Evolutionary conservation across 768 basidiomycete species (phyloP), one percentile per base, ranked within the genome.

Genomic region (Tylopilus subfusipes): DNA sequence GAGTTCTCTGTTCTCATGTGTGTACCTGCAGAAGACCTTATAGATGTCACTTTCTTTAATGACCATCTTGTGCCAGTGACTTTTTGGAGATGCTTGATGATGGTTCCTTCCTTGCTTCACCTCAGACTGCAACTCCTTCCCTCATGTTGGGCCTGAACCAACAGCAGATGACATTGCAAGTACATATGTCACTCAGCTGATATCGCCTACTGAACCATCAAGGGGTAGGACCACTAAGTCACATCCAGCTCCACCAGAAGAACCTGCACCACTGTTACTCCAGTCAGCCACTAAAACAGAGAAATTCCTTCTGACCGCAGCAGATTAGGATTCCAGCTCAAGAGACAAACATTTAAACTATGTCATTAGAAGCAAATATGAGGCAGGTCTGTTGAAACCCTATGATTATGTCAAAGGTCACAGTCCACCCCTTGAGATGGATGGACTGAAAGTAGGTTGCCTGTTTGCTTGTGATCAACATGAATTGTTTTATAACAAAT

Each of bases 371-470:
- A 93, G 90, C 64, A 98, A 98, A 72, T 98, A 97, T 71, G 95
- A 98, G 66, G 96, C 96, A 3, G 96, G 95, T 0, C 70, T 98
- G 40, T 73, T 98, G 59, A 94, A 92, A 65, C 96, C 96, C 4
- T 97, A 96, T 65, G 95, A 98, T 71, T 97, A 98, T 61, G 93
- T 94, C 47, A 94, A 94, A 65, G 96, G 96, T 0, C 98, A 98
- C 63, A n/a, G 88, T 91, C 14, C 77, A 94, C 55, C 72, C 98
- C 58, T 90, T 86, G 51, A 80, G 90, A 52, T 98, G 94, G 94
- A 96, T 98, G 92, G 93, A 94, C 61, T 76, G 85, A 68, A 93
- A 94, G 93, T 93, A 67, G 19, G 81, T 66, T 2, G 19, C 13
- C 50, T 2, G 2, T 33, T 47, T 9, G 2, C 38, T 51, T 11